These are phyloP conservation scores for Paraphoma chrysanthemicola DNA, from an alignment of 2,329 filamentous ascomycete species.

Conservation along the genomic window DNA sequence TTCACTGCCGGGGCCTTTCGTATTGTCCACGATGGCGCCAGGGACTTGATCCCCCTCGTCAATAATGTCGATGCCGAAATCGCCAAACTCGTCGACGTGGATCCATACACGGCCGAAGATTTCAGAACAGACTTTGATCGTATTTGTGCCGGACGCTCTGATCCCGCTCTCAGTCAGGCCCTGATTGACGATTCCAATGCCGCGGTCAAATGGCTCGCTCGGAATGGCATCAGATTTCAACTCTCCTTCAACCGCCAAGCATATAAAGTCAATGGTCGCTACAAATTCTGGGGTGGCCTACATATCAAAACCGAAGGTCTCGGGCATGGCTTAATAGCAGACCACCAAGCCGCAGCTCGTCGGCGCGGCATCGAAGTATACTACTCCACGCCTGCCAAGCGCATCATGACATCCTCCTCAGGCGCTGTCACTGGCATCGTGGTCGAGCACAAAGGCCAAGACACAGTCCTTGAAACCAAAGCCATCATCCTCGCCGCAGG, in stretches of 20 bases:
- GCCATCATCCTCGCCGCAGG: conserved; percentile 65
- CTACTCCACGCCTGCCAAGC: conserved; percentile 56
- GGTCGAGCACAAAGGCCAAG: conserved; percentile 31
- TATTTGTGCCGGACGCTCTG: conserved; percentile 62
- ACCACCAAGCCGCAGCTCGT: conserved; percentile 55
- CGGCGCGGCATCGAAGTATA: conserved; percentile 53
- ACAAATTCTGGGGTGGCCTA: conserved; percentile 73
- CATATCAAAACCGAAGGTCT: conserved; percentile 65
- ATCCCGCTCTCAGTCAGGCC: conserved; percentile 56
- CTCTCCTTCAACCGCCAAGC: conserved; percentile 71
- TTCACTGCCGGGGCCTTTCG: conserved; percentile 72
- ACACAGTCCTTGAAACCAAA: conserved; percentile 41
- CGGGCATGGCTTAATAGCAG: conserved; percentile 64
- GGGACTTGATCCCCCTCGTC: conserved; percentile 66
- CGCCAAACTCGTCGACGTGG: conserved; percentile 63
- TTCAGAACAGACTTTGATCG: conserved; percentile 65
- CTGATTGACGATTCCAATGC: conserved; percentile 61
- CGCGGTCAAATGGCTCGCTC: conserved; percentile 63
- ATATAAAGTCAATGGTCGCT: conserved; percentile 66
- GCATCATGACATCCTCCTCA: conserved; percentile 45
- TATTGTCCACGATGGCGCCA: conserved; percentile 61
- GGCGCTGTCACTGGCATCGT: conserved; percentile 45
- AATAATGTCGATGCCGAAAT: conserved; percentile 61
- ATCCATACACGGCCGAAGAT: conserved; percentile 61
- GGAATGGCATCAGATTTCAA: conserved; percentile 63